Percentiles rank a stretch among this genome's conserved stretches.
Evolutionary conservation across 78 protist species (phyloP).

Genomic region (Capsaspora owczarzaki): DNA sequence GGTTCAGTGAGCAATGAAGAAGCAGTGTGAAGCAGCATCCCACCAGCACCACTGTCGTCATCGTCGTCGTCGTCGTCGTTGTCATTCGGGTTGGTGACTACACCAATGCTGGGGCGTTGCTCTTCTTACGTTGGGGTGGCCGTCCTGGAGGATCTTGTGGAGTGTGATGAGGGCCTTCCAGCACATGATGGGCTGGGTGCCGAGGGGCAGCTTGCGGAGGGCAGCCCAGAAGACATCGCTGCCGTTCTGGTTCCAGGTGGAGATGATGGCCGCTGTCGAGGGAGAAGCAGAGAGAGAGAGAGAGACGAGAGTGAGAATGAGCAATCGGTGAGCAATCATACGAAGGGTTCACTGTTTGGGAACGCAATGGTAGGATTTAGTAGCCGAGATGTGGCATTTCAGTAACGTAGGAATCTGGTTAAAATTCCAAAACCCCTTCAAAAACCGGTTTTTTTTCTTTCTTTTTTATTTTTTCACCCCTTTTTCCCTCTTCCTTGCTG

Average conservation of each 20-base stretch:
- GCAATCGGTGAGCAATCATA: not conserved
- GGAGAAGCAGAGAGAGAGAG: too few species aligned
- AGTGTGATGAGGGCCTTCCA: conserved; percentile 13
- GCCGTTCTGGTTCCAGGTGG: conserved; percentile 10
- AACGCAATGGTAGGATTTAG: not conserved
- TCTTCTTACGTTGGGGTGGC: conserved; percentile 7
- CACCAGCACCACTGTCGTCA: too few species aligned
- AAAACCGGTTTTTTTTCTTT: too few species aligned
- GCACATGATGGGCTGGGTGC: conserved; percentile 15
- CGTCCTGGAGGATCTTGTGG: conserved; percentile 29
- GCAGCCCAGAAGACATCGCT: conserved; percentile 17
- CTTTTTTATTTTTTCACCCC: too few species aligned
- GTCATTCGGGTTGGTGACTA: too few species aligned
- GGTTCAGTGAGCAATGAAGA: too few species aligned
- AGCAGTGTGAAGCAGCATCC: too few species aligned
- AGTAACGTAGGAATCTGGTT: not conserved
- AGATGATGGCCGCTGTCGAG: not conserved
- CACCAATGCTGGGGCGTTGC: too few species aligned
- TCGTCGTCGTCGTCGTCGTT: too few species aligned
- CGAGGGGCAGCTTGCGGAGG: conserved; percentile 3
- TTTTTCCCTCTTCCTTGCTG: too few species aligned
- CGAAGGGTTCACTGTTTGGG: not conserved
- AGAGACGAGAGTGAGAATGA: too few species aligned
- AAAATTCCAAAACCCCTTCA: not conserved
- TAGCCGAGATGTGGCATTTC: not conserved